phyloP scores from a whole-genome alignment of 192 early-diverging fungal species.

The Coemansia sp. region DNA sequence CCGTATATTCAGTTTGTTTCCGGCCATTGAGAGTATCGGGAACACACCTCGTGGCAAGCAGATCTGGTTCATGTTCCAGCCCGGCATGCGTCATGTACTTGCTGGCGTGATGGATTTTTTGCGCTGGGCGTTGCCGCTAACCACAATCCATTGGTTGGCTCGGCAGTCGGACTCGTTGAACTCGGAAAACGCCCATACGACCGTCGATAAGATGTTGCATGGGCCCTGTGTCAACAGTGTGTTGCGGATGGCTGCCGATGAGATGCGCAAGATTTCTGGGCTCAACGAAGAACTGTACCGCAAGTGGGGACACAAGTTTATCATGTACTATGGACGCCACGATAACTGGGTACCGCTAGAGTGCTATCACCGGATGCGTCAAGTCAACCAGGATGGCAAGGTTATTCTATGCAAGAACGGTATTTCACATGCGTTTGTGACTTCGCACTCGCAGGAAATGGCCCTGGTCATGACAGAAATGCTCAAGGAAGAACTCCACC shows the following conservation, averaged over 20 bases:
- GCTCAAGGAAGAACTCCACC: conserved; percentile 21
- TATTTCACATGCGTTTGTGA: conserved; percentile 78
- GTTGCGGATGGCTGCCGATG: conserved; percentile 63
- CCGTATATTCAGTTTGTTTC: conserved; percentile 67
- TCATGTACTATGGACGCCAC: conserved; percentile 69
- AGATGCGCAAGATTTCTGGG: conserved; percentile 63
- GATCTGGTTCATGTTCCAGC: conserved; percentile 39
- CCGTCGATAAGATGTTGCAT: conserved; percentile 63
- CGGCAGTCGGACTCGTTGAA: conserved; percentile 13
- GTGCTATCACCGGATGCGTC: conserved; percentile 61
- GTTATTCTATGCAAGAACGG: conserved; percentile 64
- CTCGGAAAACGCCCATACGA: conserved; percentile 50
- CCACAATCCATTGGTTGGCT: conserved; percentile 12
- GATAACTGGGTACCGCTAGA: conserved; percentile 76
- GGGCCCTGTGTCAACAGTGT: conserved; percentile 56
- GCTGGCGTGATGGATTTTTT: conserved; percentile 35
- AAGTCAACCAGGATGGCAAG: conserved; percentile 58
- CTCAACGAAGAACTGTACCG: conserved; percentile 63
- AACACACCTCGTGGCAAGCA: conserved; percentile 68
- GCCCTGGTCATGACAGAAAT: conserved; percentile 20
- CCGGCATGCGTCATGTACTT: conserved; percentile 17
- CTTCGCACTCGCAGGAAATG: conserved; percentile 30
- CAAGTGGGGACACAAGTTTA: conserved; percentile 54
- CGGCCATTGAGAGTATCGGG: conserved; percentile 70
- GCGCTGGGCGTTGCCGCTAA: conserved; percentile 23